These are phyloP conservation scores for Allantophomopsis lycopodina DNA, from an alignment of 2,329 filamentous ascomycete genomes.

Conservation along the genomic window DNA sequence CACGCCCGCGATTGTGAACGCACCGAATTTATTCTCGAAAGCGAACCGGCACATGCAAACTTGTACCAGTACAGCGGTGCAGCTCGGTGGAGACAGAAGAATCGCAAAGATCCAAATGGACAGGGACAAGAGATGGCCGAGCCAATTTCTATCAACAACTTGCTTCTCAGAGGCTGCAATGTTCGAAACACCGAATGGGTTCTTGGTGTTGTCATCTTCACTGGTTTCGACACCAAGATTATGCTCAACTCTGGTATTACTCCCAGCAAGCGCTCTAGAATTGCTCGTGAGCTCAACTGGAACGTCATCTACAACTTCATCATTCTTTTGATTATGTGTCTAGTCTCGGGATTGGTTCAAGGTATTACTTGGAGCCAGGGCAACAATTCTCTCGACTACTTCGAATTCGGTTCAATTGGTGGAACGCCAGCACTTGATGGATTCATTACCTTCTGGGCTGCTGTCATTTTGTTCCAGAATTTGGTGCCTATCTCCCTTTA, in stretches of 20 bases:
- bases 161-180: slow-evolving; percentile 85
- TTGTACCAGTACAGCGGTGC: slow-evolving; percentile 91
- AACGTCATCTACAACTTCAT: slow-evolving; percentile 96
- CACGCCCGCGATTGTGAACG: slow-evolving; percentile 89
- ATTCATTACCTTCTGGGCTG: slow-evolving; percentile 95
- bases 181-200: slow-evolving; percentile 94
- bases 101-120: slow-evolving; percentile 46
- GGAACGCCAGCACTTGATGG: slow-evolving; percentile 64
- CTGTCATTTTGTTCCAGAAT: slow-evolving; percentile 91
- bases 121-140: slow-evolving; percentile 72
- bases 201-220: slow-evolving; percentile 84
- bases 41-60: slow-evolving; percentile 83
- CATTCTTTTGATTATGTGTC: slow-evolving; percentile 79
- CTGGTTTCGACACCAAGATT: slow-evolving; percentile 93
- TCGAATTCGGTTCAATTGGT: slow-evolving; percentile 78
- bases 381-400: slow-evolving; percentile 63
- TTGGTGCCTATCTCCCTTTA: slow-evolving; percentile 97
- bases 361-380: slow-evolving; percentile 67
- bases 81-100: slow-evolving; percentile 69
- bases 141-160: slow-evolving; percentile 86
- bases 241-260: slow-evolving; percentile 98
- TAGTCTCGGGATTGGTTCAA: slow-evolving; percentile 73
- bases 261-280: slow-evolving; percentile 81
- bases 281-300: slow-evolving; percentile 89
- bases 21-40: slow-evolving; percentile 77